Conservation (phyloP, 306 rosid species). For the Dryas alaskensis region DNA sequence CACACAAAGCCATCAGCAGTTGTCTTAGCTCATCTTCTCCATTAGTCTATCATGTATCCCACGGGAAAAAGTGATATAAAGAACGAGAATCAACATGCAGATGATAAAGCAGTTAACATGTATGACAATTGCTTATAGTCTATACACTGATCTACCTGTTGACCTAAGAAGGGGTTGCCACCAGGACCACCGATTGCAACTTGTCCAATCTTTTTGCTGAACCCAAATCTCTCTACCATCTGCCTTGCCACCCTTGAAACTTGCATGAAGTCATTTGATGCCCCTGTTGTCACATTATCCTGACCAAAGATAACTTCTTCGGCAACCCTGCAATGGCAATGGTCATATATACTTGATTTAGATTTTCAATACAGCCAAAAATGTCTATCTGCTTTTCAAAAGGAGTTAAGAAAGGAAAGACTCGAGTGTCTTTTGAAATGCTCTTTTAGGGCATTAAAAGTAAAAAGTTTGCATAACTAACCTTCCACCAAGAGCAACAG, state of each 20-base stretch:
- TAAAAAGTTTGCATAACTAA: constrained; percentile 8
- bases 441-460: background rate
- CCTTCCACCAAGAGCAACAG: constrained; percentile 91
- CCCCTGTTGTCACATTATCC: constrained; percentile 94
- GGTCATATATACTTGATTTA: background rate
- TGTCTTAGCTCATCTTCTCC: background rate
- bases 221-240: constrained; percentile 98
- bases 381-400: constrained; percentile 12
- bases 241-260: constrained; percentile 97
- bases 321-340: constrained; percentile 60
- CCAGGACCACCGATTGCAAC: constrained; percentile 88
- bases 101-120: background rate
- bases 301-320: constrained; percentile 73
- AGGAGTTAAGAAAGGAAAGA: background rate
- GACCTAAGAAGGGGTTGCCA: constrained; percentile 98
- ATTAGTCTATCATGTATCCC: background rate
- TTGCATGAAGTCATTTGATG: constrained; percentile 98
- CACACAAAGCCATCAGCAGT: constrained; percentile 3
- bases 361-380: background rate
- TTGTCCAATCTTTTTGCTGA: constrained; percentile 97
- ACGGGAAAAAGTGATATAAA: background rate
- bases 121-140: background rate
- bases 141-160: constrained; percentile 53
- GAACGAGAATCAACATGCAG: background rate
- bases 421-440: background rate